A percentile compares a stretch with the other conserved stretches of the same genome.
These are phyloP conservation scores for Trypanosoma avium DNA, from an alignment of 208 protist genomes.

Conservation along the genomic window DNA sequence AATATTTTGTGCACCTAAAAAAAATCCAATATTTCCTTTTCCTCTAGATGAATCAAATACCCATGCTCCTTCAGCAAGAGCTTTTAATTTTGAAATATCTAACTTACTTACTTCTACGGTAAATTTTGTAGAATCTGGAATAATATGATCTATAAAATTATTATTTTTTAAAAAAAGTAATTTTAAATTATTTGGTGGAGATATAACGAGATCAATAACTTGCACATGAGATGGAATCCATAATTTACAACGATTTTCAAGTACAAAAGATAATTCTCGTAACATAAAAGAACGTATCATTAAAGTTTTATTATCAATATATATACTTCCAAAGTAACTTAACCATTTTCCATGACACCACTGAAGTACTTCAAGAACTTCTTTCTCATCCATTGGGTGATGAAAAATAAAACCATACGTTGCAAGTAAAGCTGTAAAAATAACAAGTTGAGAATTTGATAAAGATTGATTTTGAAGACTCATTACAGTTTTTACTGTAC, in stretches of 20 bases:
- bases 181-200: constrained; percentile 19
- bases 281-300: constrained; percentile 57
- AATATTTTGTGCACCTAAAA: constrained; percentile 50
- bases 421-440: constrained; percentile 43
- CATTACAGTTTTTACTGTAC: constrained; percentile 25
- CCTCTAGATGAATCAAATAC: constrained; percentile 28
- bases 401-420: constrained; percentile 63
- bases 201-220: constrained; percentile 46
- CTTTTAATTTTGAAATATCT: constrained; percentile 50
- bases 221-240: constrained; percentile 29
- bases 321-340: constrained; percentile 34
- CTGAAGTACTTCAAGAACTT: constrained; percentile 42
- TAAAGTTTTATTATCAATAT: constrained; percentile 44
- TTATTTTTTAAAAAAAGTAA: constrained; percentile 16
- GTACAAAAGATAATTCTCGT: constrained; percentile 43
- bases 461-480: constrained; percentile 36
- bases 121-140: constrained; percentile 27
- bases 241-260: constrained; percentile 34
- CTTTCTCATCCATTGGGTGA: constrained; percentile 25
- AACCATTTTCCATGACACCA: constrained; percentile 64
- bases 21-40: constrained; percentile 33
- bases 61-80: constrained; percentile 47
- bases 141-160: not conserved
- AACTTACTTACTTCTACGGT: constrained; percentile 22
- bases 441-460: constrained; percentile 38